Evolutionary conservation across 1,284 basidiomycete genomes (phyloP), one percentile per base, ranked within the genome.

Genomic region (Phenoliferia sp.): DNA sequence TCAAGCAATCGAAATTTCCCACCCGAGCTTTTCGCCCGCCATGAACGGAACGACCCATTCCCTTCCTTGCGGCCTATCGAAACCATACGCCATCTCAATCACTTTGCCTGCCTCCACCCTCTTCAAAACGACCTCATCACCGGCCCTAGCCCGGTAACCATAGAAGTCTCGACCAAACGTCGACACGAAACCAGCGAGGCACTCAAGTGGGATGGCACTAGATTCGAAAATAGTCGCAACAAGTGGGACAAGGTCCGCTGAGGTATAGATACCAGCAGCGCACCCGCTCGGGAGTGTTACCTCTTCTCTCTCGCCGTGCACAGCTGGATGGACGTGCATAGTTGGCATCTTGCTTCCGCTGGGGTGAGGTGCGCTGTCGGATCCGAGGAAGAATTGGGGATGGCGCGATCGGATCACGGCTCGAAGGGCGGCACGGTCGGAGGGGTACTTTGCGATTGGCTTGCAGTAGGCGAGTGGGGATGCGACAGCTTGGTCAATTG

Each of bases 391-490:
- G 82, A 99, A 99, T 66, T 92, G 88, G 2, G 92, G 89, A 79
- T 97, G 92, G 2, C 95, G 92, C 88, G 63, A 68, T 12, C 82
- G 83, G 64, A 99, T 86, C 48, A 94, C 87, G 29, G 90, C 85
- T 65, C 88, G 86, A 64, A 99, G 81, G 15, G 96, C 94, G 73
- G 86, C 80, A 33, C 95, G 84, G 79, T 99, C 96, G 73, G 90
- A 88, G 4, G 94, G 94, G 76, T 87, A 94, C 81, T 99, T 99
- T 33, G 96, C 95, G 29, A 99, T 90, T 0, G 96, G 96, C 80
- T 99, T 99, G 84, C 96, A 99, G 79, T 91, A 99, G 78, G 97
- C 87, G 84, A 92, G 92, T 0, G 92, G 87, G 80, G 98, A 94
- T 7, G 94, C 93, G 1, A 94, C 94, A 88, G 95, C 98, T 76